phyloP scores from a whole-genome alignment of 768 basidiomycete genomes.

The Mycena chlorophos region DNA sequence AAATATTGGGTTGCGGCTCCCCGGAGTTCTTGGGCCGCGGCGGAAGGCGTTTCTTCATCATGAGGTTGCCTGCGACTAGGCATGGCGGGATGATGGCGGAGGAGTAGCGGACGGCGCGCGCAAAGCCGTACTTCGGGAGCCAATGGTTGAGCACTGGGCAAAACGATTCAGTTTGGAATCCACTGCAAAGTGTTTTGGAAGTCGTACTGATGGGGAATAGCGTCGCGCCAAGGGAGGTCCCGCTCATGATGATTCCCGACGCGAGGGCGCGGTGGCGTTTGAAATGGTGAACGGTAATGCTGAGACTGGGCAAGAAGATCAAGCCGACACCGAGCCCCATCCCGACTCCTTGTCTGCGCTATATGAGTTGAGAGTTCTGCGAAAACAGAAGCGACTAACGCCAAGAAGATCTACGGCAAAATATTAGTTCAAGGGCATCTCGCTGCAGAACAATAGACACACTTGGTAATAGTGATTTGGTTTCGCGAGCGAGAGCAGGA shows the following conservation, averaged over 20 bases:
- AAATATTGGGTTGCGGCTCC: conserved; percentile 18
- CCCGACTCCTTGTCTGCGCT: conserved; percentile 6
- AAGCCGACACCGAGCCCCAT: conserved; percentile 9
- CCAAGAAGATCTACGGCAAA: conserved; percentile 1
- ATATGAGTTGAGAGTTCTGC: background rate
- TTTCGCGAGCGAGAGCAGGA: conserved; percentile 1
- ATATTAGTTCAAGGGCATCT: no score
- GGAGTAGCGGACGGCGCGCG: conserved; percentile 31
- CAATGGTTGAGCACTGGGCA: conserved; percentile 26
- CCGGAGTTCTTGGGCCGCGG: conserved; percentile 2
- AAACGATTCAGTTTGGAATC: no score
- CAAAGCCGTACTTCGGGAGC: conserved; percentile 28
- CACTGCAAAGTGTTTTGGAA: no score
- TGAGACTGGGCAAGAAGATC: conserved; percentile 1
- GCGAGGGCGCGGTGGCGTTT: background rate
- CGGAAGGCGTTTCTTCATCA: conserved; percentile 26
- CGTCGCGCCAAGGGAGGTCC: background rate
- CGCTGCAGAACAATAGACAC: background rate
- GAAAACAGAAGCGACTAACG: background rate
- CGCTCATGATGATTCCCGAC: conserved; percentile 4
- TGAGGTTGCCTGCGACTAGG: conserved; percentile 28
- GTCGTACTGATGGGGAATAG: conserved; percentile 7
- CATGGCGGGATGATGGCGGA: conserved; percentile 29
- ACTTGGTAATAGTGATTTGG: background rate
- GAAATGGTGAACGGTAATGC: conserved; percentile 8